These are phyloP conservation scores for Farysia itapuensis DNA, from an alignment of 1,284 basidiomycete species.

Conservation along the genomic window DNA sequence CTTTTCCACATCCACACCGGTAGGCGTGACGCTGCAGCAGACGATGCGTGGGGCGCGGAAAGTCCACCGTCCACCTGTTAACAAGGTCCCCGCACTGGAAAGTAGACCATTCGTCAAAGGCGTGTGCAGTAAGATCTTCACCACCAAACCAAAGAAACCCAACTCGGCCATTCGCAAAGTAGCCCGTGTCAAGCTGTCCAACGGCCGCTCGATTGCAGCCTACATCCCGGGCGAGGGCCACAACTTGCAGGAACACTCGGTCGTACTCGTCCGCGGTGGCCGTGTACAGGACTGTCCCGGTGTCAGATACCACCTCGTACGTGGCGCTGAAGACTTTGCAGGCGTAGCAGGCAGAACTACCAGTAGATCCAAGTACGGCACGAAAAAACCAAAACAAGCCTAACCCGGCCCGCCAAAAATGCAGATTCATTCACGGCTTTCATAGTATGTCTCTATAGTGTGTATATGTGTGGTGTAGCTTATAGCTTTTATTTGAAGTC, in stretches of 20 bases:
- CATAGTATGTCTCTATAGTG: too few relatives aligned
- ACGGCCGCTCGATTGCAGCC: slow-evolving; percentile 84
- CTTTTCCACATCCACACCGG: slow-evolving; percentile 47
- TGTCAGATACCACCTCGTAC: slow-evolving; percentile 79
- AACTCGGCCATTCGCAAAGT: slow-evolving; percentile 99
- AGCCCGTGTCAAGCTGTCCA: slow-evolving; percentile 86
- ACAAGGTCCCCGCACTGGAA: slow-evolving; percentile 55
- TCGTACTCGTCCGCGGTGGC: slow-evolving; percentile 89
- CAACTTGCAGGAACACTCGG: slow-evolving; percentile 95
- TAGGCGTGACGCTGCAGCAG: slow-evolving; percentile 52
- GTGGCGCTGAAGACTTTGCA: slow-evolving; percentile 87
- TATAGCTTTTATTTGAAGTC: slow-evolving; percentile 26
- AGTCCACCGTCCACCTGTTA: slow-evolving; percentile 59
- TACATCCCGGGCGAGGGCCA: slow-evolving; percentile 98
- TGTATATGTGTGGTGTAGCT: too few relatives aligned
- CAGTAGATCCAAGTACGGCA: slow-evolving; percentile 89
- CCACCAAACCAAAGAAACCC: slow-evolving; percentile 87
- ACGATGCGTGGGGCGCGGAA: slow-evolving; percentile 56
- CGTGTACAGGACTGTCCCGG: slow-evolving; percentile 90
- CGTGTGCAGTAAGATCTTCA: slow-evolving; percentile 58
- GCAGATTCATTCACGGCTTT: too few relatives aligned
- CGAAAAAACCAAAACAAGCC: slow-evolving; percentile 75
- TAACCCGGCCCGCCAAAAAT: too few relatives aligned
- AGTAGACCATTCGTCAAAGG: slow-evolving; percentile 57
- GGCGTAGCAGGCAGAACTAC: slow-evolving; percentile 82